Evolutionary conservation across 495 filamentous ascomycete genomes (phyloP).

Genomic region (Tuber melanosporum): DNA sequence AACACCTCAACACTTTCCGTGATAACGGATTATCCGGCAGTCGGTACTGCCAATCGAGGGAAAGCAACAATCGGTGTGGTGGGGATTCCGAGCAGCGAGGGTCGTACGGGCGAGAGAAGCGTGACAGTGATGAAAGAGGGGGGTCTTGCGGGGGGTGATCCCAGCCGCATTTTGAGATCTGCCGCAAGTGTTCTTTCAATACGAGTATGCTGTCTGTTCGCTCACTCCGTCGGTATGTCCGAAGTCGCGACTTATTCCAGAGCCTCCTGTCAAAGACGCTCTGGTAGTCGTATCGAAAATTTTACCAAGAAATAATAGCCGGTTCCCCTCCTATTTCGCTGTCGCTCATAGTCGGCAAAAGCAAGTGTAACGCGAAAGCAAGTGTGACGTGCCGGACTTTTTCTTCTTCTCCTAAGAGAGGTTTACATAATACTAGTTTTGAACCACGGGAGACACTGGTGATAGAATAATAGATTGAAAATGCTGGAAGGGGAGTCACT

Average conservation of each 20-base stretch:
- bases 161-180: conserved; percentile 12
- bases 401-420: too few relatives aligned
- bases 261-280: neutral
- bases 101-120: neutral
- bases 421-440: too few relatives aligned
- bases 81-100: too few relatives aligned
- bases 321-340: too few relatives aligned
- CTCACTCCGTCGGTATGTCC: neutral
- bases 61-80: conserved; percentile 8
- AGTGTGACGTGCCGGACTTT: too few relatives aligned
- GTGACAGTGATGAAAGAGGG: neutral
- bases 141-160: conserved; percentile 3
- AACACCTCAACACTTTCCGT: neutral
- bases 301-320: neutral
- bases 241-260: neutral
- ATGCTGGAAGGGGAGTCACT: too few relatives aligned
- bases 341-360: too few relatives aligned
- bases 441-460: too few relatives aligned
- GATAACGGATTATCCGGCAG: neutral
- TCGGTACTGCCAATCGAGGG: conserved; percentile 17
- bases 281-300: neutral
- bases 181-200: conserved; percentile 3
- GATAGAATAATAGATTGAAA: too few relatives aligned
- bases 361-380: too few relatives aligned
- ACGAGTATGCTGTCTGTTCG: neutral